Evolutionary conservation across 306 rosid species (phyloP), one percentile per base, ranked within the genome.

Genomic region (Sesbania bispinosa): DNA sequence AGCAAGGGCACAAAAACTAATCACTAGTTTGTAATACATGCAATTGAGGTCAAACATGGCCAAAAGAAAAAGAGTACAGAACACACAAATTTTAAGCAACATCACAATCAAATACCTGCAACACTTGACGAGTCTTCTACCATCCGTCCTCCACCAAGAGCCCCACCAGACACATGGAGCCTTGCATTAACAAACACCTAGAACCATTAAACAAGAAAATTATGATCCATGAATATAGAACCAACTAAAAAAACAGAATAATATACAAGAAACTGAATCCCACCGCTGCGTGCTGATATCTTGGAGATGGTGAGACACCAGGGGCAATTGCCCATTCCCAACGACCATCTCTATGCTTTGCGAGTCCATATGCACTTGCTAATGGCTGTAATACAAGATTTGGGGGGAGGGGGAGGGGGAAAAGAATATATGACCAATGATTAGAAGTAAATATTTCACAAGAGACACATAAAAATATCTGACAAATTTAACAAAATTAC

Each of bases 261-360:
- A 76, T 74, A 33, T 13, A 76, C 59, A 62, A 35, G 42, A 77
- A 71, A 79, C 32, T 29, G 62, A 74, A 75, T 81, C 97, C 54
- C 83, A 95, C 99, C 2, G 99, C 99, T 64, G 99, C 99, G 76
- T 95, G 99, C 67, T 95, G 99, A 85, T 95, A 95, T 95, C 99
- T 83, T 9, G 99, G 82, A 74, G 99, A 95, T 23, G 99, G 99
- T 41, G 99, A 95, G 66, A 95, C 99, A 75, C 99, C 99, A 43
- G 99, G 99, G 23, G 99, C 99, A 86, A 95, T 95, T 81, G 99
- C 99, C 99, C 99, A 95, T 84, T 95, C 99, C 99, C 99, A 95
- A 45, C 99, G 96, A 59, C 99, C 99, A 82, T 95, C 99, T 85
- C 99, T 85, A 80, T 95, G 99, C 83, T 95, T 95, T 52, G 99